Evolutionary conservation across 139 green algal species (phyloP), one percentile per base, ranked within the genome.

Genomic region (Asterochloris erici): DNA sequence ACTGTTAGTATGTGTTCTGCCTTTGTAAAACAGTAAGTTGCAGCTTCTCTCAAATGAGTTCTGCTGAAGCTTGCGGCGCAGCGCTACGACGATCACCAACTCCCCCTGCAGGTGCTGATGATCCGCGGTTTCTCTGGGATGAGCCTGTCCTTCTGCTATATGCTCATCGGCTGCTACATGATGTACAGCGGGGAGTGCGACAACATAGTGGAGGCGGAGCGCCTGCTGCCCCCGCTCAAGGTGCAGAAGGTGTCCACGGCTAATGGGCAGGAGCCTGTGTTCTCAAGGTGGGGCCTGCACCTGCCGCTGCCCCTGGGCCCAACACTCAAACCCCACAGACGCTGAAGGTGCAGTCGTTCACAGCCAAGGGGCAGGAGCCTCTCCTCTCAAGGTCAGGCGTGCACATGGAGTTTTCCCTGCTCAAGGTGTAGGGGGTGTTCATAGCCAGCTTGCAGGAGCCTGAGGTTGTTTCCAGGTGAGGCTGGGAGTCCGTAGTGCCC

Each of bases 171-270:
- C 63, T 81, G 77, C 77, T 81, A 81, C 26, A 27, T 63, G 14
- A 61, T 81, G 77, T 81, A 74, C 77, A 74, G 27, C 28, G 27
- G 63, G 38, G 63, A 81, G 24, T 73, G 28, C 73, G 77, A 81
- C 77, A 81, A 63, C 9, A 74, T 73, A 24, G 69, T 16, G 23
- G 61, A 73, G 27, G 17, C 77, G 63, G 47, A 28, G 63, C 61
- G 73, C 10, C 61, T 38, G 11, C 15, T 81, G 9, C 77, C 77
- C 63, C 61, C 60, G 21, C 77, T 63, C 19, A 24, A 21, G 15
- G 62, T 81, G 28, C 77, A 81, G 62, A 62, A 73, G 60, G 77
- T 73, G 63, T 71, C 77, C 27, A 74, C 28, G 15, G 23, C 63
- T 23, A 63, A 12, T 27, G 77, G 63, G 17, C 26, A n/a, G 17